Base-by-base conservation (phyloP, 495 filamentous ascomycete genomes). In the Pseudotulostoma volvatum region DNA sequence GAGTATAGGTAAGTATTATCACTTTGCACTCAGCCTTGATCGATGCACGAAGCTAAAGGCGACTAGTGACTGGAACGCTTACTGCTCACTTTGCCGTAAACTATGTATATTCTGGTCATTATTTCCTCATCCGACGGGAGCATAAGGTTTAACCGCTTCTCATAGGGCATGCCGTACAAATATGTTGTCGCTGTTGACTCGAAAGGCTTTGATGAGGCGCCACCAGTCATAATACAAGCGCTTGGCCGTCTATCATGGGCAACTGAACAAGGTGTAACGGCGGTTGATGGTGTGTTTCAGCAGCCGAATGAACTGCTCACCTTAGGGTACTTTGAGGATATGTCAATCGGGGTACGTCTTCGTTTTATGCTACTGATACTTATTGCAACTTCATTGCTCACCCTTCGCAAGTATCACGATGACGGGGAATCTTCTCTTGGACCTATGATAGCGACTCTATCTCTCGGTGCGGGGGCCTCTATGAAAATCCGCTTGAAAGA, bases 401-500 rank as follows among this genome's bases (percentile, higher is more conserved):
- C n/a, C n/a, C n/a, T n/a, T n/a, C n/a, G 40, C 17, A 50, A 90
- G 76, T 84, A 72, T 41, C 86, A 94, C 39, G 84, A 92, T 47
- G 86, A 94, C 42, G 86, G 86, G 1, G 86, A 94, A 52, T 56
- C 51, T 0, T 70, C 72, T 0, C 65, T 93, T 1, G 84, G 83
- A 0, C 77, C 81, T 1, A 82, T 72, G 0, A 77, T 93, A 18
- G 77, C 79, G 0, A 78, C 82, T 0, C 57, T 88, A 1, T 85
- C 82, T 0, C 63, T 93, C 2, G 86, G 85, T 1, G 70, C 68
- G 0, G 65, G 68, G 1, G 74, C 81, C 0, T 58, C 49, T 2
- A 93, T 93, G 82, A 47, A 45, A 8, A 66, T 88, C 39, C 69
- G 80, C 1, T 69, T 82, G 45, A 93, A 92, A 55, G 45, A 50